Evolutionary conservation across 1,284 basidiomycete species (phyloP), one percentile per base, ranked within the genome.

Genomic region (Hortiboletus rubellus): DNA sequence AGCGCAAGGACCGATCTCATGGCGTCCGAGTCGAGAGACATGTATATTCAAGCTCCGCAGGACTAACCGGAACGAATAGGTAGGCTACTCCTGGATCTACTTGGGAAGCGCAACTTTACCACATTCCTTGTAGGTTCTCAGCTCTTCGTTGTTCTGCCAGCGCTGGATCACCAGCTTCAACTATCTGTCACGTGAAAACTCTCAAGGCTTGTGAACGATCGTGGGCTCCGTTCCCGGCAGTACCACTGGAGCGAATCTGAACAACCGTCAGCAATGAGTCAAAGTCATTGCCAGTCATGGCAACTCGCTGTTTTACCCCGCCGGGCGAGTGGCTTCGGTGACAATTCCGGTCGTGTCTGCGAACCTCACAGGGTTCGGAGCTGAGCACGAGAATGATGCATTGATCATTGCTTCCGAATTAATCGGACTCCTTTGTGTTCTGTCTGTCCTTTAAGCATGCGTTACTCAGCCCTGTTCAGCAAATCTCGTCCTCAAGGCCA

Each of bases 181-280:
- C 76, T 98, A 71, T 98, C 93, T 0, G 88, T 90, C 66, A 92
- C 92, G 71, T 96, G 91, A 74, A 98, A 95, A 3, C 82, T 77
- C 55, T 92, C 92, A 2, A 22, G 22, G 22, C 72, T 97, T 90
- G 62, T 90, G 84, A 67, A 99, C 92, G 61, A 95, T 79, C 3
- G 89, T 91, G 0, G 96, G 94, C 49, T 80, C 77, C 24, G 76
- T 33, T 87, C 85, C 31, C 83, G 86, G 75, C 96, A 98, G 73
- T 97, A 98, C 96, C 96, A 98, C 44, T 93, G 85, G 56, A 98
- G 81, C 2, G 88, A 88, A 73, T 99, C 96, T 94, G 69, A 27
- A 41, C 11, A 4, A 17, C n/a, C 38, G 37, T 58, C 46, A 55
- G 48, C n/a, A 7, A 31, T 31, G 11, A 17, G 5, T 5, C 2